phyloP scores from a whole-genome alignment of 352 stramenopile species.

The Globisporangium alternatum region DNA sequence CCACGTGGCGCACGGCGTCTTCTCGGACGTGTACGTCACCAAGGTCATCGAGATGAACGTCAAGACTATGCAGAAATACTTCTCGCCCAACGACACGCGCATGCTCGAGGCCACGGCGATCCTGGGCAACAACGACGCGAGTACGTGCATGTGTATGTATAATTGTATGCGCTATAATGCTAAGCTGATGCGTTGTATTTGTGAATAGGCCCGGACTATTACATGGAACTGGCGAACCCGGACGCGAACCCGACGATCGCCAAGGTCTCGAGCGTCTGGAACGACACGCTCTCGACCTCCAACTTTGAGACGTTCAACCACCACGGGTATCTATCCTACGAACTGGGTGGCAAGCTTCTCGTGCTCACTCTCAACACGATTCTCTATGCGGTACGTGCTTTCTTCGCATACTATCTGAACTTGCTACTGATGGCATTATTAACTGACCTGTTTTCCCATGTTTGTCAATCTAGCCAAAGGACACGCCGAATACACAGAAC shows the following conservation, averaged over 20 bases:
- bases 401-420: too few species aligned
- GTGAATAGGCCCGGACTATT: conserved; percentile 56
- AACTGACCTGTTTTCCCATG: conserved; percentile 31
- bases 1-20: conserved; percentile 59
- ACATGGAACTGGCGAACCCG: conserved; percentile 71
- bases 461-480: conserved; percentile 40
- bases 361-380: conserved; percentile 81
- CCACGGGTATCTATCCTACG: conserved; percentile 63
- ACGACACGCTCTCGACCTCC: conserved; percentile 37
- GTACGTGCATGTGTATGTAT: conserved; percentile 27
- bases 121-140: conserved; percentile 71
- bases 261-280: conserved; percentile 51
- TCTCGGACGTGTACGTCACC: conserved; percentile 57
- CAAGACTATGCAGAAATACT: conserved; percentile 64
- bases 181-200: conserved; percentile 20
- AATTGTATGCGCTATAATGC: not conserved
- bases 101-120: conserved; percentile 64
- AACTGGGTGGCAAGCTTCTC: conserved; percentile 54
- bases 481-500: conserved; percentile 65
- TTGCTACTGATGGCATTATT: too few species aligned
- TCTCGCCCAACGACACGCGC: conserved; percentile 25
- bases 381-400: conserved; percentile 61
- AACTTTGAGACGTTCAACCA: conserved; percentile 53
- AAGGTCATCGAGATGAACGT: conserved; percentile 66
- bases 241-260: conserved; percentile 53